Percentiles rank a stretch among this genome's conserved stretches.
Evolutionary conservation across 2,329 filamentous ascomycete species (phyloP).

Genomic region (Cladosporium phlei): DNA sequence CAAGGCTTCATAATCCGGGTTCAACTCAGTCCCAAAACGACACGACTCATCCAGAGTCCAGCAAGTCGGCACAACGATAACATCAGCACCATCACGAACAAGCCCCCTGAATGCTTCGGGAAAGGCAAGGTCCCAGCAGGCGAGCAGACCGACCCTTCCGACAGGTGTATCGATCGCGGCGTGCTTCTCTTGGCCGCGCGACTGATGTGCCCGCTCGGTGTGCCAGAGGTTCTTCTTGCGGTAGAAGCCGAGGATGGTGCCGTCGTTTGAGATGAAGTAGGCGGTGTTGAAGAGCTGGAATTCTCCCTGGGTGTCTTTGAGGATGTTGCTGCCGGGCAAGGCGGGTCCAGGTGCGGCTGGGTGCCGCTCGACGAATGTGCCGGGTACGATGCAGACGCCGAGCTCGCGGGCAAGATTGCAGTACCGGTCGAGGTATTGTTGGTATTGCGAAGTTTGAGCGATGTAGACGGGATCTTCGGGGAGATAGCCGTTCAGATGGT

Average conservation of each 20-base stretch:
- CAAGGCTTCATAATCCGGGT: conserved; percentile 58
- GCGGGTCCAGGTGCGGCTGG: background rate
- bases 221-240: conserved; percentile 99
- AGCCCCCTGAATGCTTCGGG: conserved; percentile 72
- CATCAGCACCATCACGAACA: conserved; percentile 62
- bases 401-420: background rate
- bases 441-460: conserved; percentile 23
- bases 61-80: conserved; percentile 67
- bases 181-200: conserved; percentile 40
- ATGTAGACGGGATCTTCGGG: background rate
- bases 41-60: conserved; percentile 55
- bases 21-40: conserved; percentile 49
- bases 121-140: conserved; percentile 77
- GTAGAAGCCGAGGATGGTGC: conserved; percentile 99
- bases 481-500: background rate
- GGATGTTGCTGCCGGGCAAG: conserved; percentile 32
- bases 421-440: conserved; percentile 36
- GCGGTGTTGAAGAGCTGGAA: conserved; percentile 54
- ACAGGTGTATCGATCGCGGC: conserved; percentile 57
- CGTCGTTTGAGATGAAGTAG: conserved; percentile 70
- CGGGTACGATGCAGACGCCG: background rate
- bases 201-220: conserved; percentile 64
- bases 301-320: conserved; percentile 36
- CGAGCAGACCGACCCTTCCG: conserved; percentile 61
- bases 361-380: background rate